Base-by-base conservation (phyloP, 129 eudicot genomes). In the Artemisia tridentata region DNA sequence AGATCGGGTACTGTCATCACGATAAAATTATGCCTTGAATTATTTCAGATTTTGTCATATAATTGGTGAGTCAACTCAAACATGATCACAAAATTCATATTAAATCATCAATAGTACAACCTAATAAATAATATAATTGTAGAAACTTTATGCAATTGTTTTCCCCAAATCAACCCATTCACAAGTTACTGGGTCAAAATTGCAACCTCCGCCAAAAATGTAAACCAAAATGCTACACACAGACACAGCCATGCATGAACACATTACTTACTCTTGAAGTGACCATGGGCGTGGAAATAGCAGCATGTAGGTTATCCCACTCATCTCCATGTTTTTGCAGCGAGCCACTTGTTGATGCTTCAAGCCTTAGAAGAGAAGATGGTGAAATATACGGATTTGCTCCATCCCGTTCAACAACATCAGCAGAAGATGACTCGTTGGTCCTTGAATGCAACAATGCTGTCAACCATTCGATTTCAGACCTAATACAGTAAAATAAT, bases 381-480 rank as follows among this genome's bases (percentile, higher is more conserved):
- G 69, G 62, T 29, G 69, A 72, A 49, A 16, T 16, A 20, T 31
- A 16, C 49, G 41, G 55, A 53, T 76, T 73, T 51, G 75, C 67
- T 61, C 71, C 88, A 64, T 65, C 59, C 29, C 34, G 78, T 65
- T 72, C 74, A 27, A 50, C 63, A 57, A 67, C 81, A 65, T 61
- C 79, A 20, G 25, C 78, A 72, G 29, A 52, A 7, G 84, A 81
- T 13, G 63, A 55, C 41, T 80, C 92, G 18, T 47, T 59, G 34
- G 85, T 81, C 76, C 83, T 83, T 46, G 95, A 88, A 48, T 56
- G 89, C 80, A 91, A 59, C 45, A 88, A 54, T 55, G 81, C 82
- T 6, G 95, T 85, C 85, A 91, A 73, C 38, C 52, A 86, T 21
- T 88, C 84, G 64, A 91, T 75, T 60, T 91, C 95, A 63, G 95